phyloP scores from a whole-genome alignment of 805 yeast genomes.

The Sugiyamaella boreocaroliniensis region DNA sequence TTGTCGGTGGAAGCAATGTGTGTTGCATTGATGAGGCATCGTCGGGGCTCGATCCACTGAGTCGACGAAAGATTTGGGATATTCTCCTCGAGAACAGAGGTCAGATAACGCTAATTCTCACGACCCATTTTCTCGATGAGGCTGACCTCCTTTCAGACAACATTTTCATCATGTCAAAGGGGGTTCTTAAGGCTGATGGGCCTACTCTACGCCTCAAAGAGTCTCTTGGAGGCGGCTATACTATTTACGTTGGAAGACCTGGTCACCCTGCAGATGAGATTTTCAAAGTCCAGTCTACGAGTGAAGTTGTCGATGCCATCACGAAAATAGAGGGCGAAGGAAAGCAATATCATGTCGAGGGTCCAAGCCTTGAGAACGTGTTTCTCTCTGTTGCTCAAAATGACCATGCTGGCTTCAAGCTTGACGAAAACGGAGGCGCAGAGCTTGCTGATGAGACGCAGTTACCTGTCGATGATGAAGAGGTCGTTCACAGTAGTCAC shows the following conservation, averaged over 20 bases:
- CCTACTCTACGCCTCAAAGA: constrained; percentile 30
- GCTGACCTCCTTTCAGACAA: constrained; percentile 33
- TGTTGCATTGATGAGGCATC: constrained; percentile 36
- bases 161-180: constrained; percentile 30
- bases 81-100: constrained; percentile 29
- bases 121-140: constrained; percentile 34
- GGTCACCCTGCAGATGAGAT: constrained; percentile 26
- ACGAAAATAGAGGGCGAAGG: constrained; percentile 21
- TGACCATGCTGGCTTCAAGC: constrained; percentile 18
- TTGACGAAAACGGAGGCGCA: constrained; percentile 1
- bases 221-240: constrained; percentile 30
- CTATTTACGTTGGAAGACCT: constrained; percentile 19
- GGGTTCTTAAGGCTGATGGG: constrained; percentile 28
- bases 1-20: constrained; percentile 31
- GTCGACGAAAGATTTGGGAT: constrained; percentile 33
- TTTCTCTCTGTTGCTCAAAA: constrained; percentile 28
- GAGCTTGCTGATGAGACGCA: neutral
- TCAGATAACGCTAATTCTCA: constrained; percentile 25
- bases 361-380: constrained; percentile 32
- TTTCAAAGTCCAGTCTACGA: constrained; percentile 18
- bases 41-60: constrained; percentile 33
- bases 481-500: neutral
- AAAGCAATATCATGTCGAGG: constrained; percentile 26
- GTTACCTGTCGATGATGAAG: neutral
- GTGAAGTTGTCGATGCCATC: constrained; percentile 23